These are phyloP conservation scores for Hypoxylon sp. DNA, from an alignment of 2,329 filamentous ascomycete genomes.

Conservation along the genomic window DNA sequence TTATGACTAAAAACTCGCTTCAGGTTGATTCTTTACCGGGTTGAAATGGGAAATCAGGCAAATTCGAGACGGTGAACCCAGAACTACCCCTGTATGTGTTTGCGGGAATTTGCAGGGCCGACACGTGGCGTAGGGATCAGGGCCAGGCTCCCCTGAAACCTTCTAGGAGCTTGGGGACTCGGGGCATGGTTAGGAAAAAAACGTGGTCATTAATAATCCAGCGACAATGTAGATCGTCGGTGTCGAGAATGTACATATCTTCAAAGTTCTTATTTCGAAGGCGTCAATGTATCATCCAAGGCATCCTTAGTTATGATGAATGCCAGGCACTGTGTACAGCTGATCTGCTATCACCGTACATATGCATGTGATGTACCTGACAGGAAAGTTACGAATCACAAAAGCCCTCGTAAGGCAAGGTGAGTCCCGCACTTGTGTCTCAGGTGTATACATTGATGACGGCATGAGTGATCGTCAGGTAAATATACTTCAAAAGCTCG, in stretches of 20 bases:
- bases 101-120: slow-evolving; percentile 17
- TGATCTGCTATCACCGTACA: slow-evolving; percentile 2
- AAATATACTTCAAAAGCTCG: slow-evolving; percentile 3
- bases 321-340: not conserved
- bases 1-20: not conserved
- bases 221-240: not conserved
- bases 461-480: slow-evolving; percentile 13
- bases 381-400: slow-evolving; percentile 4
- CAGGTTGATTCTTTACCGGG: not conserved
- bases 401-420: not conserved
- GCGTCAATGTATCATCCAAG: slow-evolving; percentile 3
- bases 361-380: slow-evolving; percentile 4
- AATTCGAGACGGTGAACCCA: slow-evolving; percentile 1
- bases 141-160: slow-evolving; percentile 2
- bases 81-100: slow-evolving; percentile 12
- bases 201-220: slow-evolving; percentile 1
- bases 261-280: slow-evolving; percentile 1
- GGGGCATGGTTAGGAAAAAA: slow-evolving; percentile 5
- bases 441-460: slow-evolving; percentile 8
- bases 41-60: not conserved
- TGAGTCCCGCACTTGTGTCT: slow-evolving; percentile 2
- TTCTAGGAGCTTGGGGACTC: slow-evolving; percentile 2
- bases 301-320: not conserved
- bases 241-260: not conserved
- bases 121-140: slow-evolving; percentile 33